Evolutionary conservation across 345 rosid genomes (phyloP).

Genomic region (Pugionium dolabratum): DNA sequence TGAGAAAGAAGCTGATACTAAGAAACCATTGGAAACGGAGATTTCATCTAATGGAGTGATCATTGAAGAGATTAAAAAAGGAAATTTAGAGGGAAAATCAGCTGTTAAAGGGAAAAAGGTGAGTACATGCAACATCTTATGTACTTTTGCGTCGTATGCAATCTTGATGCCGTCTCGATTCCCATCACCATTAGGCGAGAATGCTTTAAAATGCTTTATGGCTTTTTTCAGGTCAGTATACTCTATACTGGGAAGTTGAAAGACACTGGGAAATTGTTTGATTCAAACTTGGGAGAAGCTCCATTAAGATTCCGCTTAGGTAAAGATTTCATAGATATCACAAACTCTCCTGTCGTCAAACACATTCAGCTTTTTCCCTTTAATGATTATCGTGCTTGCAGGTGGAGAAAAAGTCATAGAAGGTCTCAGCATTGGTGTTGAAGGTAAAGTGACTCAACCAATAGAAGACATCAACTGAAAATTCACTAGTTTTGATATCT

Average conservation of each 20-base stretch:
- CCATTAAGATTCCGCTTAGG: constrained; percentile 57
- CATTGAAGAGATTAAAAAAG: constrained; percentile 50
- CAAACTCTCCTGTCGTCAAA: not conserved
- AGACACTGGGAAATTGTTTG: constrained; percentile 51
- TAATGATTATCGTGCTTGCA: constrained; percentile 28
- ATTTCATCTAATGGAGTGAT: constrained; percentile 44
- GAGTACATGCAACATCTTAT: constrained; percentile 14
- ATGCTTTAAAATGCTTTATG: not conserved
- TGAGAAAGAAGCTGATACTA: constrained; percentile 24
- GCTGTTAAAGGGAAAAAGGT: constrained; percentile 60
- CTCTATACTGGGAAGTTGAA: constrained; percentile 51
- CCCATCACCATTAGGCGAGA: not conserved
- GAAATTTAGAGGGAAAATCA: constrained; percentile 46
- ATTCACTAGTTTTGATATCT: not conserved
- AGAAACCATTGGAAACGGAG: constrained; percentile 26
- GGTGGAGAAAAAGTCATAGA: constrained; percentile 47
- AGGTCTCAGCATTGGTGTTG: constrained; percentile 57
- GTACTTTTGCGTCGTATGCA: constrained; percentile 4
- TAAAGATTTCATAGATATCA: constrained; percentile 17
- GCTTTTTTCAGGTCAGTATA: constrained; percentile 51
- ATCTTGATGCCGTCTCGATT: constrained; percentile 12
- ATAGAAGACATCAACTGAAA: not conserved
- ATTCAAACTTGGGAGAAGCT: constrained; percentile 46
- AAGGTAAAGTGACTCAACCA: constrained; percentile 47
- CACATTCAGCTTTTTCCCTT: not conserved